Percentiles rank a stretch among this genome's conserved stretches.
phyloP scores from a whole-genome alignment of 108 stramenopile genomes.

The Skeletonema grethae region DNA sequence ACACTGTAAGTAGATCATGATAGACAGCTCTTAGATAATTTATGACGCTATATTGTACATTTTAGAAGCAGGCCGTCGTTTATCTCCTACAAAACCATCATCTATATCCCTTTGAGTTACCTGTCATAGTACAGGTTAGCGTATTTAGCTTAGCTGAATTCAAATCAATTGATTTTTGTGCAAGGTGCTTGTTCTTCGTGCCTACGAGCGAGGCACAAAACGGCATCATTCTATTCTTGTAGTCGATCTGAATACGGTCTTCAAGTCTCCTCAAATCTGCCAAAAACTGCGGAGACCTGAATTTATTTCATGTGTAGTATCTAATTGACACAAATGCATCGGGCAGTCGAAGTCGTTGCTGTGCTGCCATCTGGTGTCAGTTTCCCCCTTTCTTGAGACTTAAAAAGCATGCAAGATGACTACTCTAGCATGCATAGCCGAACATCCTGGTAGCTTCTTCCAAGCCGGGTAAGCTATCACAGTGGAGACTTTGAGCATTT shows the following conservation, averaged over 20 bases:
- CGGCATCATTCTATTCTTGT: background rate
- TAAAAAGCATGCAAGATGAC: background rate
- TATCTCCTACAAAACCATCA: background rate
- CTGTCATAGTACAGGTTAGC: background rate
- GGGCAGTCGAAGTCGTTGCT: background rate
- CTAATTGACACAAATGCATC: background rate
- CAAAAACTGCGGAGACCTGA: background rate
- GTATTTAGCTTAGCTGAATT: background rate
- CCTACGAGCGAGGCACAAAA: background rate
- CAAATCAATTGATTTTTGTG: too few species aligned
- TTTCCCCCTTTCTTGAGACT: background rate
- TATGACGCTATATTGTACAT: too few species aligned
- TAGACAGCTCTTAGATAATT: too few species aligned
- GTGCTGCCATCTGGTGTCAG: background rate
- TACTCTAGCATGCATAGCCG: constrained; percentile 53
- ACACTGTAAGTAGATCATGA: too few species aligned
- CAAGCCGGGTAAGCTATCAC: constrained; percentile 67
- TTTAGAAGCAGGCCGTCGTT: too few species aligned
- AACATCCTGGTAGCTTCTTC: constrained; percentile 84
- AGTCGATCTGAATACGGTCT: background rate
- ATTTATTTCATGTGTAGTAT: background rate
- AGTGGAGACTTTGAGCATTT: constrained; percentile 35
- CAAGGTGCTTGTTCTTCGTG: too few species aligned
- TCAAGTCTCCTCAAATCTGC: background rate
- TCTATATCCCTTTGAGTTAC: too few species aligned